phyloP scores from a whole-genome alignment of 495 filamentous ascomycete genomes.

The Lasiosphaeria ovina region DNA sequence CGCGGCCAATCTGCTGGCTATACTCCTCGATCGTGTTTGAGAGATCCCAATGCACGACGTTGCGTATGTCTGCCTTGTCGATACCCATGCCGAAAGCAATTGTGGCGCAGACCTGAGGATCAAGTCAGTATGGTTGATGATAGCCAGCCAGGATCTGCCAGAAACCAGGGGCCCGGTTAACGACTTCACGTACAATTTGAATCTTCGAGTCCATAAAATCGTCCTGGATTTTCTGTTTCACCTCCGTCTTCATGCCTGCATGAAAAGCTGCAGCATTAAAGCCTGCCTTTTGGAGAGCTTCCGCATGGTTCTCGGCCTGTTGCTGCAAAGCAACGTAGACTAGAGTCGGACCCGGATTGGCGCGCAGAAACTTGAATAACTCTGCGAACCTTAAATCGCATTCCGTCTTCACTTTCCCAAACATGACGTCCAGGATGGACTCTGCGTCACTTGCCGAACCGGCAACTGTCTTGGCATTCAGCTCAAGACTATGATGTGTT shows the following conservation, averaged over 20 bases:
- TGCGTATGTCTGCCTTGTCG: constrained; percentile 58
- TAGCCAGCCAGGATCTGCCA: neutral
- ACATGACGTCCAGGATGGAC: neutral
- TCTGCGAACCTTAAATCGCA: constrained; percentile 40
- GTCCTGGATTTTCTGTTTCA: constrained; percentile 47
- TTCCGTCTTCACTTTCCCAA: constrained; percentile 18
- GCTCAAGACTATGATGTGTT: constrained; percentile 30
- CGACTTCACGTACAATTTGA: constrained; percentile 33
- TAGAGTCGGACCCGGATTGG: constrained; percentile 52
- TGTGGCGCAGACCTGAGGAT: constrained; percentile 47
- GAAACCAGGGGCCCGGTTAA: neutral
- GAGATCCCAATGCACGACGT: constrained; percentile 55
- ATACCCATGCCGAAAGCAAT: constrained; percentile 64
- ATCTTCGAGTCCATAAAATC: constrained; percentile 49
- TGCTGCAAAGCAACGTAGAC: constrained; percentile 56
- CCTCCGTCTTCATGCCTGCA: constrained; percentile 47
- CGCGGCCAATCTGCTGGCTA: constrained; percentile 59
- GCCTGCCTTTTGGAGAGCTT: constrained; percentile 29
- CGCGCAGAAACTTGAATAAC: constrained; percentile 46
- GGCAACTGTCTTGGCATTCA: constrained; percentile 47
- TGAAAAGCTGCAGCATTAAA: constrained; percentile 51
- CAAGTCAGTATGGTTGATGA: constrained; percentile 4
- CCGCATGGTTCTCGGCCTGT: constrained; percentile 47
- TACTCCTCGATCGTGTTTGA: constrained; percentile 57
- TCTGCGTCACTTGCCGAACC: neutral